A percentile compares a stretch with the other conserved stretches of the same genome.
phyloP scores from a whole-genome alignment of 2,329 filamentous ascomycete species.

The Alternaria sp. region DNA sequence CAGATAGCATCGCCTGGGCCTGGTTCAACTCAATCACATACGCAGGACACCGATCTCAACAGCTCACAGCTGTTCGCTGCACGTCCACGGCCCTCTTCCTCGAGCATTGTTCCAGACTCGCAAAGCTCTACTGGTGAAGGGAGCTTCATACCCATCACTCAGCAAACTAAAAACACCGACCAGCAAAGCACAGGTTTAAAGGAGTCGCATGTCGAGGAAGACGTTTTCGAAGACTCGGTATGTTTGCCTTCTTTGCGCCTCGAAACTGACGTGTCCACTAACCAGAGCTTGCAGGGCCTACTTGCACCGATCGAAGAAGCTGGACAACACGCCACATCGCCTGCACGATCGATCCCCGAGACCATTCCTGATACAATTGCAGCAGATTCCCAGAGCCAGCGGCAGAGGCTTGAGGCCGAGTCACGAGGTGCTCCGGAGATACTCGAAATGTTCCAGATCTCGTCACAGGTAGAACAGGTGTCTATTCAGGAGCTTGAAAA shows the following conservation, averaged over 20 bases:
- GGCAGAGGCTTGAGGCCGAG: constrained; percentile 10
- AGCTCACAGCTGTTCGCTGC: constrained; percentile 31
- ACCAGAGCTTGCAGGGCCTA: constrained; percentile 22
- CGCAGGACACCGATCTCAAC: constrained; percentile 24
- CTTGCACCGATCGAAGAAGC: constrained; percentile 27
- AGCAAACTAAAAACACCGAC: constrained; percentile 23
- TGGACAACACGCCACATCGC: constrained; percentile 24
- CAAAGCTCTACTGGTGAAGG: constrained; percentile 34
- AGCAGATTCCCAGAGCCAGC: constrained; percentile 29
- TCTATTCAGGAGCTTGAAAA: background rate
- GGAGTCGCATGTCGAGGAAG: constrained; percentile 13
- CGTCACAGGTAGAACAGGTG: constrained; percentile 10
- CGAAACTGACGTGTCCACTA: constrained; percentile 10
- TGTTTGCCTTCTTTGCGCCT: background rate
- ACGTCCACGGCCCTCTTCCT: constrained; percentile 13
- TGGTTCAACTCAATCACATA: constrained; percentile 1
- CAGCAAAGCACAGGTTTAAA: constrained; percentile 13
- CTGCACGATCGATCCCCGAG: constrained; percentile 39
- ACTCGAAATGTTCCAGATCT: constrained; percentile 11
- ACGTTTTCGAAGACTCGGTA: constrained; percentile 25
- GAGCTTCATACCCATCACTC: constrained; percentile 39
- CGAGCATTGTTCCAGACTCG: constrained; percentile 41
- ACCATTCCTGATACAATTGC: constrained; percentile 34
- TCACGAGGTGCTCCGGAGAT: constrained; percentile 15
- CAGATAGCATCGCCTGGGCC: constrained; percentile 22